These are phyloP conservation scores for Tubosaeta sp. DNA, from an alignment of 768 basidiomycete genomes.

Conservation along the genomic window DNA sequence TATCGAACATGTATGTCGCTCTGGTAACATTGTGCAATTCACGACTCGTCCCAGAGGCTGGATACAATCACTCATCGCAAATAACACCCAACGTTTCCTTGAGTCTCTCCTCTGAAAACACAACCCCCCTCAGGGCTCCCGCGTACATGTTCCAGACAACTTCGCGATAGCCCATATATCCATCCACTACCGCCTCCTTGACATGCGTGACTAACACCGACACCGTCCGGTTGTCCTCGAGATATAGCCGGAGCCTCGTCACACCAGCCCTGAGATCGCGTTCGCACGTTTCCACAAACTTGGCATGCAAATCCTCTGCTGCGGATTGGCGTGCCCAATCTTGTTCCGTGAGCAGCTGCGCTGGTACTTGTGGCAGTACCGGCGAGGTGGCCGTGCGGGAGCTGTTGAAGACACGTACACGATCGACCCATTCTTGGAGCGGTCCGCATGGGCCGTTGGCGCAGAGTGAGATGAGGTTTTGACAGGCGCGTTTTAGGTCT, in stretches of 20 bases:
- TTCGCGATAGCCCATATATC: slow-evolving; percentile 71
- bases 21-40: too few relatives aligned
- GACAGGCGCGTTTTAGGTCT: slow-evolving; percentile 80
- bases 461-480: slow-evolving; percentile 70
- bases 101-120: slow-evolving; percentile 36
- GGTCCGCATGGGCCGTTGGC: slow-evolving; percentile 54
- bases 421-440: slow-evolving; percentile 60
- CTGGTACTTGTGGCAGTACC: slow-evolving; percentile 10
- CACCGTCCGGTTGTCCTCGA: slow-evolving; percentile 77
- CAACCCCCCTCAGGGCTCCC: slow-evolving; percentile 29
- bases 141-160: slow-evolving; percentile 49
- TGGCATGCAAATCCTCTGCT: slow-evolving; percentile 45
- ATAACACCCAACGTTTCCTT: slow-evolving; percentile 37
- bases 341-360: slow-evolving; percentile 34
- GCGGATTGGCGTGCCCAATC: slow-evolving; percentile 49
- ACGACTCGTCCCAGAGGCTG: too few relatives aligned
- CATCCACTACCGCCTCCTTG: slow-evolving; percentile 67
- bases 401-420: slow-evolving; percentile 35
- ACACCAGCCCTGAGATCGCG: slow-evolving; percentile 53
- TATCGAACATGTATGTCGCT: too few relatives aligned
- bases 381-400: slow-evolving; percentile 21
- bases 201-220: slow-evolving; percentile 74
- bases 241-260: slow-evolving; percentile 63
- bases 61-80: slow-evolving; percentile 24
- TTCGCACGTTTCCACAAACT: slow-evolving; percentile 53